Evolutionary conservation across 305 asterid genomes (phyloP).

Genomic region (Euphrasia arctica): DNA sequence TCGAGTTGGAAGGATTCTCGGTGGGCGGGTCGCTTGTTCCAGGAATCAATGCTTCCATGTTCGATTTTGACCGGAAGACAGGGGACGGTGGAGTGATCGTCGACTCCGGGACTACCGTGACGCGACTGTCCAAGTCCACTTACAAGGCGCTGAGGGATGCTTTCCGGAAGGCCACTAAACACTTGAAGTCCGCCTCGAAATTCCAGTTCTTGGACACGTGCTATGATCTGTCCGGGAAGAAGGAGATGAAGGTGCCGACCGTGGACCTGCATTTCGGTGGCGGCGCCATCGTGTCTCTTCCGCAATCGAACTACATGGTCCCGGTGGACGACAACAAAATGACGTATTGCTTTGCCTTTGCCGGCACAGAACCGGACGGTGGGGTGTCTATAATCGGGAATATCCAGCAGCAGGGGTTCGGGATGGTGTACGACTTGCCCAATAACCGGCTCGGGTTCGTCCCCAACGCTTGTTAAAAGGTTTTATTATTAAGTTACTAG

Average conservation of each 20-base stretch:
- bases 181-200: too few species aligned
- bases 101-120: conserved; percentile 63
- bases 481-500: too few species aligned
- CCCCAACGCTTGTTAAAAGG: background rate
- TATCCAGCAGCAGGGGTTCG: too few species aligned
- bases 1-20: conserved; percentile 44
- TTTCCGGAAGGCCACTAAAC: conserved; percentile 32
- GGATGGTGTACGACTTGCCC: too few species aligned
- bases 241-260: conserved; percentile 51
- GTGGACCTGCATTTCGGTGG: conserved; percentile 55
- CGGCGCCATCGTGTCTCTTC: conserved; percentile 35
- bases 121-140: conserved; percentile 45
- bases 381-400: too few species aligned
- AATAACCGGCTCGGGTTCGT: too few species aligned
- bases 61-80: conserved; percentile 33
- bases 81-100: conserved; percentile 61
- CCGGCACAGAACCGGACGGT: conserved; percentile 22
- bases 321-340: conserved; percentile 46
- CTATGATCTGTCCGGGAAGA: conserved; percentile 9
- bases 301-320: conserved; percentile 47
- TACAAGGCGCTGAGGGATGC: conserved; percentile 47
- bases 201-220: too few species aligned
- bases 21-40: conserved; percentile 48
- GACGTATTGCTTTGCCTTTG: conserved; percentile 59
- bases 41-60: conserved; percentile 34